A percentile compares a stretch with the other conserved stretches of the same genome.
These are phyloP conservation scores for Fusarium paranaense DNA, from an alignment of 2,329 filamentous ascomycete species.

Conservation along the genomic window DNA sequence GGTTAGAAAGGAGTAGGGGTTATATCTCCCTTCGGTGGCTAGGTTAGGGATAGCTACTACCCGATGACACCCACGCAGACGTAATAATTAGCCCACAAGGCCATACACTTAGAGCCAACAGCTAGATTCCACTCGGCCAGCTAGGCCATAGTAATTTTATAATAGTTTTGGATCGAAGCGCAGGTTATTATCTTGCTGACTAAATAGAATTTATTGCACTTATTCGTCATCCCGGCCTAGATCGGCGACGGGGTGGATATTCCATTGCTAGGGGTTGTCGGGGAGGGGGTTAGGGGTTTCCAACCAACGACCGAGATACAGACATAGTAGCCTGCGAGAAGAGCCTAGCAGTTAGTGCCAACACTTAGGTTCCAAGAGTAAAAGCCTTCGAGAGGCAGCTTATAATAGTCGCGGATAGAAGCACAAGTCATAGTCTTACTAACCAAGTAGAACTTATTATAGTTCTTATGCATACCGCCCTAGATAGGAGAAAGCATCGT, in stretches of 20 bases:
- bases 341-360: background rate
- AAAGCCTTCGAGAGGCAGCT: slow-evolving; percentile 9
- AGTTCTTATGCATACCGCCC: slow-evolving; percentile 18
- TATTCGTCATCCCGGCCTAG: background rate
- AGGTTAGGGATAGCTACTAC: background rate
- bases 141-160: background rate
- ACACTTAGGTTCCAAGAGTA: slow-evolving; percentile 17
- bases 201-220: background rate
- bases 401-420: slow-evolving; percentile 2
- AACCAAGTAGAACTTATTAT: slow-evolving; percentile 21
- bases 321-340: background rate
- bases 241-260: background rate
- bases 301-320: background rate
- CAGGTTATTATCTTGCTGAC: background rate
- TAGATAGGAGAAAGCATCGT: background rate
- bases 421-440: background rate
- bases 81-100: background rate
- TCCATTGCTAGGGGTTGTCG: background rate
- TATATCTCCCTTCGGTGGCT: background rate
- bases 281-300: background rate
- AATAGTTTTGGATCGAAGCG: background rate
- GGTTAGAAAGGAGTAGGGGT: background rate
- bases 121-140: background rate
- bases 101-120: background rate
- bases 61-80: background rate